phyloP scores from a whole-genome alignment of 805 yeast genomes.

The Zygoascus ofunaensis region DNA sequence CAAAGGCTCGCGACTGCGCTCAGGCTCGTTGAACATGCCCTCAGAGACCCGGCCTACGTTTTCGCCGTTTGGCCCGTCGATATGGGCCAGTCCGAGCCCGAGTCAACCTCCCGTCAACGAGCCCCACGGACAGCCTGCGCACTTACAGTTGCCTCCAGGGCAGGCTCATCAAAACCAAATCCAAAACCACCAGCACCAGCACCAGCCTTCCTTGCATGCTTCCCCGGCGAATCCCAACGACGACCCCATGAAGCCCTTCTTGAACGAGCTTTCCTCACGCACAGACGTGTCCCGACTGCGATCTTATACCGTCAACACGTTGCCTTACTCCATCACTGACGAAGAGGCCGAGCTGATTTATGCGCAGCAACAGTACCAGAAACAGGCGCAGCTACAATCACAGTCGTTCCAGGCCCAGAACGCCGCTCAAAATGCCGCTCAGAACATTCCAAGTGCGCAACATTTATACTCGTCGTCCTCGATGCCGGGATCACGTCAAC shows the following conservation, averaged over 20 bases:
- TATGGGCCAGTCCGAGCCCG: conserved; percentile 17
- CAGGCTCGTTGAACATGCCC: conserved; percentile 22
- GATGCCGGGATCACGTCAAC: conserved; percentile 7
- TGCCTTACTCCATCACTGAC: conserved; percentile 8
- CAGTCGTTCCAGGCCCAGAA: conserved; percentile 6
- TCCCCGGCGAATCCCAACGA: conserved; percentile 2
- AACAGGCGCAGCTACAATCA: conserved; percentile 13
- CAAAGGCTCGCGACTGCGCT: conserved; percentile 16
- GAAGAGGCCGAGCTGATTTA: conserved; percentile 7
- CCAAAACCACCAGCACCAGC: conserved; percentile 1
- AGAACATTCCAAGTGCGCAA: too few relatives aligned
- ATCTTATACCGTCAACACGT: conserved; percentile 24
- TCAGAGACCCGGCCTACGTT: conserved; percentile 20
- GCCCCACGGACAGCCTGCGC: too few relatives aligned
- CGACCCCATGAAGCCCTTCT: conserved; percentile 25
- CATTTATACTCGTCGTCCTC: conserved; percentile 5
- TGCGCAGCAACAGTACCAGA: conserved; percentile 9
- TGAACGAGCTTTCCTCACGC: conserved; percentile 23
- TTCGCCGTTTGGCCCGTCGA: conserved; percentile 23
- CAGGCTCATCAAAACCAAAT: background rate
- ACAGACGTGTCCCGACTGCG: conserved; percentile 26
- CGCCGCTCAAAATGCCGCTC: background rate
- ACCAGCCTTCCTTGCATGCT: conserved; percentile 3
- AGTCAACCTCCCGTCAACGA: too few relatives aligned
- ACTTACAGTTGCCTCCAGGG: conserved; percentile 1